These are phyloP conservation scores for Ogataea hybrid DNA, from an alignment of 1,139 yeast genomes.

Conservation along the genomic window DNA sequence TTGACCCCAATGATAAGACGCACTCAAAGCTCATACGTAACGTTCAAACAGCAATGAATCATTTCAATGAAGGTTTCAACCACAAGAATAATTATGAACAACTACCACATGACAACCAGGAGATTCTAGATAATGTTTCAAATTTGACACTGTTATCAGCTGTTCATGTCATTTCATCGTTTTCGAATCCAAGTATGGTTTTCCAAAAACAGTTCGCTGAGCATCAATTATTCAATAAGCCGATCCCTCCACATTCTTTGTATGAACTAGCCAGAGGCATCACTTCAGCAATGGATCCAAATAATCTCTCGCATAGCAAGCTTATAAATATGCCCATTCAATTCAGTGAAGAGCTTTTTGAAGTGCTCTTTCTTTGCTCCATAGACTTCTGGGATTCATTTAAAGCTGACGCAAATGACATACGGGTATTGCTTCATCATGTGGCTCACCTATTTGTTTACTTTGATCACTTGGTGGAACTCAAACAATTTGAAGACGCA, in stretches of 20 bases:
- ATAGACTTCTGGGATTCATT: conserved; percentile 70
- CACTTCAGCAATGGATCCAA: no score
- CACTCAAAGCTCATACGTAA: no score
- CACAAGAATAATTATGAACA: no score
- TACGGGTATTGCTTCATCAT: conserved; percentile 47
- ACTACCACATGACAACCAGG: no score
- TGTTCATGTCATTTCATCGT: conserved; percentile 40
- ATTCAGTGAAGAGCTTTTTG: conserved; percentile 53
- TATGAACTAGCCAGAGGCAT: not conserved
- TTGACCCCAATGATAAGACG: no score
- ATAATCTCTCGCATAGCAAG: no score
- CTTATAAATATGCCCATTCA: conserved; percentile 38
- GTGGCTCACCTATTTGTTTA: conserved; percentile 35
- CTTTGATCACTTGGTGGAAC: conserved; percentile 30
- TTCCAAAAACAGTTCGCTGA: conserved; percentile 59
- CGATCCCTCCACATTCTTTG: not conserved
- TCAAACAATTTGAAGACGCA: conserved; percentile 40
- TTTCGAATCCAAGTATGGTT: conserved; percentile 54
- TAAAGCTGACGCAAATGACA: conserved; percentile 52
- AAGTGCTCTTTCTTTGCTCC: conserved; percentile 53
- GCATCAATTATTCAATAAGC: conserved; percentile 43
- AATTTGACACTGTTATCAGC: conserved; percentile 39
- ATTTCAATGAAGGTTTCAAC: no score
- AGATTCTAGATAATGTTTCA: not conserved
- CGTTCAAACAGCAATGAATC: no score